A percentile compares a stretch with the other conserved stretches of the same genome.
phyloP scores from a whole-genome alignment of 192 early-diverging fungal species.

The Backusella westeae region DNA sequence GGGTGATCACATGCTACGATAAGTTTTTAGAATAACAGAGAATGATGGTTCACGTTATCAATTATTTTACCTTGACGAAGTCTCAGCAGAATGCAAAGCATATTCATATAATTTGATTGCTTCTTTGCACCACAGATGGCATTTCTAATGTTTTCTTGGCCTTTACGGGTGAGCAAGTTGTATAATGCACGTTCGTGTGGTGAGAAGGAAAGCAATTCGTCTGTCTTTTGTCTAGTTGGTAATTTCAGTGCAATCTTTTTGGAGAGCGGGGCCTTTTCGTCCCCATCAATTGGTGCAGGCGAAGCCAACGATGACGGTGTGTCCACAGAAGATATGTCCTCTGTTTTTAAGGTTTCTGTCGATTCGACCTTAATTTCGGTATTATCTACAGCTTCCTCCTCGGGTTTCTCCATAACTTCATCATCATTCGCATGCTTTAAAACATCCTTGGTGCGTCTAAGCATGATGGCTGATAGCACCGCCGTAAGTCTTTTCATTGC shows the following conservation, averaged over 20 bases:
- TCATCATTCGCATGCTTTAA: slow-evolving; percentile 7
- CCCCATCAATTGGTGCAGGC: not conserved
- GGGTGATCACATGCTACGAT: slow-evolving; percentile 36
- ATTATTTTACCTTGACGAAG: slow-evolving; percentile 34
- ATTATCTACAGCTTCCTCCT: not conserved
- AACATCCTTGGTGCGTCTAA: slow-evolving; percentile 71
- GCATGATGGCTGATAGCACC: slow-evolving; percentile 55
- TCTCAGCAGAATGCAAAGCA: slow-evolving; percentile 40
- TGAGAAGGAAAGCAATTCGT: slow-evolving; percentile 46
- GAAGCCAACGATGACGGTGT: not conserved
- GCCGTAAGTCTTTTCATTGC: slow-evolving; percentile 57
- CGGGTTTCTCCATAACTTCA: not conserved
- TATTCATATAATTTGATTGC: slow-evolving; percentile 35
- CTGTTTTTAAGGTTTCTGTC: not conserved
- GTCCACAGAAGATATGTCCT: not conserved
- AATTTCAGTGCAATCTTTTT: slow-evolving; percentile 51
- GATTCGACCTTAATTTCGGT: not conserved
- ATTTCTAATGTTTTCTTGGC: slow-evolving; percentile 22
- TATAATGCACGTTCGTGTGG: slow-evolving; percentile 61
- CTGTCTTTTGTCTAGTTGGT: slow-evolving; percentile 48
- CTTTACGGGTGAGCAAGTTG: slow-evolving; percentile 42
- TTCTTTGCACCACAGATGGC: slow-evolving; percentile 22
- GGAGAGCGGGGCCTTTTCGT: not conserved
- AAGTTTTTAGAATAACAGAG: not conserved
- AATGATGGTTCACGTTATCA: not conserved